Evolutionary conservation across 306 rosid genomes (phyloP).

Genomic region (Hippophae tibetana): DNA sequence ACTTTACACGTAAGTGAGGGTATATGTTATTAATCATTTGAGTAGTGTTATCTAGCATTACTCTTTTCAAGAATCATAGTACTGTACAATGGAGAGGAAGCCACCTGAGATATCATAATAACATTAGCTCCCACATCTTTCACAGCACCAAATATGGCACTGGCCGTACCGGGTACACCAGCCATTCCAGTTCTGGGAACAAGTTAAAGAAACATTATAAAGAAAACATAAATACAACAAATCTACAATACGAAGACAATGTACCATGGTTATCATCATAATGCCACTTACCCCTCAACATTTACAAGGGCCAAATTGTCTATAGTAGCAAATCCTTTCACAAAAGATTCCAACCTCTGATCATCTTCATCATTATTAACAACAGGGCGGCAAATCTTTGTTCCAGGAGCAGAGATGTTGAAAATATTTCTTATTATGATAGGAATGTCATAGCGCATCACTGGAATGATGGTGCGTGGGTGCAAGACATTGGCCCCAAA

Average conservation of each 20-base stretch:
- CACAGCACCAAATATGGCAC: constrained; percentile 76
- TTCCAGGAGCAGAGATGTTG: constrained; percentile 85
- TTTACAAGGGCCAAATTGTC: constrained; percentile 93
- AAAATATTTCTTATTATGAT: constrained; percentile 84
- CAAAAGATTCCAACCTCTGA: constrained; percentile 49
- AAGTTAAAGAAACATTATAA: constrained; percentile 5
- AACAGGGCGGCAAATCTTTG: constrained; percentile 67
- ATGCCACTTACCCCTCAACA: constrained; percentile 87
- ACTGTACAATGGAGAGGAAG: constrained; percentile 10
- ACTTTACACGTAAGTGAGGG: too few relatives aligned
- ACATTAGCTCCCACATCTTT: constrained; percentile 99
- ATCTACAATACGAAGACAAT: constrained; percentile 10
- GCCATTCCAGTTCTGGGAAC: constrained; percentile 92
- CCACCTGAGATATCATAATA: constrained; percentile 98
- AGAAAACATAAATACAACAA: neutral
- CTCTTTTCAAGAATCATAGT: constrained; percentile 11
- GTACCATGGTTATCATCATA: constrained; percentile 8
- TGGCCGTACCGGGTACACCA: constrained; percentile 98
- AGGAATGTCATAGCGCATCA: constrained; percentile 79
- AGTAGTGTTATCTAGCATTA: too few relatives aligned
- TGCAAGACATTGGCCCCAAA: constrained; percentile 99
- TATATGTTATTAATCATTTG: too few relatives aligned
- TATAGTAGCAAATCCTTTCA: constrained; percentile 95
- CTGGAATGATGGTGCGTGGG: constrained; percentile 96
- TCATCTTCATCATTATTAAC: constrained; percentile 36